Percentiles rank a stretch among this genome's conserved stretches.
phyloP scores from a whole-genome alignment of 2,329 filamentous ascomycete species.

The Xylariaceae sp. region DNA sequence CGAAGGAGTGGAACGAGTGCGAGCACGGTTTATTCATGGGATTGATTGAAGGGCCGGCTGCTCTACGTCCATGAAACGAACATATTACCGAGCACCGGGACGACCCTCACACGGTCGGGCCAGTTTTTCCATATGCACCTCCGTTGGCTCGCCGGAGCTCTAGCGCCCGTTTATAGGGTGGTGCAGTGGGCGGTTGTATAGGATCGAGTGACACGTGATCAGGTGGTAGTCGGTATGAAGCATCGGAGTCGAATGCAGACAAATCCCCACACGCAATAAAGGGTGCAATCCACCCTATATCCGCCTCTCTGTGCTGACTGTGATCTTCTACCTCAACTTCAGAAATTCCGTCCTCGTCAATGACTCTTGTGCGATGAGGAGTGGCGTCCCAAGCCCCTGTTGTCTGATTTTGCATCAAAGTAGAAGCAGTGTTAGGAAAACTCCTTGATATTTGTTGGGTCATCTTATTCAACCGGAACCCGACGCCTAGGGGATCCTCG shows the following conservation, averaged over 20 bases:
- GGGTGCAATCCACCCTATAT: constrained; percentile 79
- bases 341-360: constrained; percentile 38
- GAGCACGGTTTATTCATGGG: constrained; percentile 38
- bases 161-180: constrained; percentile 86
- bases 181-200: constrained; percentile 90
- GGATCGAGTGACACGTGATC: constrained; percentile 85
- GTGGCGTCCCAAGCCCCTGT: constrained; percentile 43
- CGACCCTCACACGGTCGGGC: constrained; percentile 29
- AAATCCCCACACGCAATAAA: constrained; percentile 97
- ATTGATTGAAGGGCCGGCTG: constrained; percentile 26
- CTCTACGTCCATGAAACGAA: constrained; percentile 13
- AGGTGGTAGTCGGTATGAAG: constrained; percentile 83
- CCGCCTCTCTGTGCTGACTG: constrained; percentile 35
- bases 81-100: neutral
- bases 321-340: constrained; percentile 50
- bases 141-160: constrained; percentile 75
- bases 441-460: constrained; percentile 40
- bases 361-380: constrained; percentile 17
- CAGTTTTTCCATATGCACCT: constrained; percentile 73
- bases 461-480: constrained; percentile 51
- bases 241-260: constrained; percentile 91
- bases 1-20: constrained; percentile 42
- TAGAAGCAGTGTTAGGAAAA: constrained; percentile 40
- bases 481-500: constrained; percentile 68
- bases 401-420: constrained; percentile 43